phyloP scores from a whole-genome alignment of 352 stramenopile species.

The Globisporangium nagaii region DNA sequence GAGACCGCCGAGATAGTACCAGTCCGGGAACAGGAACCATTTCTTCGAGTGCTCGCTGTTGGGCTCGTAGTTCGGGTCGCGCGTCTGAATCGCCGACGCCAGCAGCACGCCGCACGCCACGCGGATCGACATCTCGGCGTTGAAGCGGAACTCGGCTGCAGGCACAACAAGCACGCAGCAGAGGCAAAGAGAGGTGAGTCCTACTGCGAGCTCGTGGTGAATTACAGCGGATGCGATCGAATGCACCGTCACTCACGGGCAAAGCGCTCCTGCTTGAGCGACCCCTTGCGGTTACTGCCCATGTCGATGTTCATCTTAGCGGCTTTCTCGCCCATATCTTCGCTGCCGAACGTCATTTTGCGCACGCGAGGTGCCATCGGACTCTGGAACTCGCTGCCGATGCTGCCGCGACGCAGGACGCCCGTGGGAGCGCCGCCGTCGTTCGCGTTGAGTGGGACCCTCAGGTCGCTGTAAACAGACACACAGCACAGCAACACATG shows the following conservation, averaged over 20 bases:
- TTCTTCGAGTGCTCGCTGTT: constrained; percentile 44
- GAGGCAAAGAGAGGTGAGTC: not conserved
- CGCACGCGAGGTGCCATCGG: constrained; percentile 29
- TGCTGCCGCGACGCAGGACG: constrained; percentile 3
- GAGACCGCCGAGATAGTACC: constrained; percentile 60
- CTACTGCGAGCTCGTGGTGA: not conserved
- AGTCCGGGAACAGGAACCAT: constrained; percentile 67
- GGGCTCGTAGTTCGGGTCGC: constrained; percentile 39
- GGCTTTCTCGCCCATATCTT: constrained; percentile 54
- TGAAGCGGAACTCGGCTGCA: constrained; percentile 60
- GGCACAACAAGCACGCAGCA: not conserved
- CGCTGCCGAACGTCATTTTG: constrained; percentile 44
- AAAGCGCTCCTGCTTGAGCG: constrained; percentile 41
- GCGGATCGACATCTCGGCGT: constrained; percentile 61
- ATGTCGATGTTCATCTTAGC: constrained; percentile 68
- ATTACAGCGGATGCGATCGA: no score
- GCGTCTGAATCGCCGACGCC: constrained; percentile 63
- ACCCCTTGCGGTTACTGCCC: constrained; percentile 42
- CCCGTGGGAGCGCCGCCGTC: not conserved
- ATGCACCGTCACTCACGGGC: constrained; percentile 42
- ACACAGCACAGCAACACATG: no score
- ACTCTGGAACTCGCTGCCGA: constrained; percentile 13
- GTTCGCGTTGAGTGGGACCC: constrained; percentile 24
- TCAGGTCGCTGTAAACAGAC: constrained; percentile 17
- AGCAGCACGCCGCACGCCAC: constrained; percentile 64